Percentiles rank a stretch among this genome's conserved stretches.
Conservation (phyloP, 306 rosid species). For the Clitoria ternatea region DNA sequence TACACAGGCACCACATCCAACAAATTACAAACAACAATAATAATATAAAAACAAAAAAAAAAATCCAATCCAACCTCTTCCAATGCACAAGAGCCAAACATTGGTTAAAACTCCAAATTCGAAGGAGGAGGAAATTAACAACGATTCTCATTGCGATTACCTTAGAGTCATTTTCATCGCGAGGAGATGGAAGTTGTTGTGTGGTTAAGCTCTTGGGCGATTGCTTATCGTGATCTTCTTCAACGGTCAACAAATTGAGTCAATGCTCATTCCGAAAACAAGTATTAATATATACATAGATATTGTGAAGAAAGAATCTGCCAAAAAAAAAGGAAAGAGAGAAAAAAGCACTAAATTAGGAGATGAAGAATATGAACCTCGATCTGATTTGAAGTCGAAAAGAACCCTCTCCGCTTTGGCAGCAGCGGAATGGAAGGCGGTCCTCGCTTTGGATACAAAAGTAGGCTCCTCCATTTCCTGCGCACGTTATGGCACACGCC, state of each 20-base stretch:
- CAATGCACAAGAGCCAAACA: background rate
- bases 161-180: constrained; percentile 43
- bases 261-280: constrained; percentile 22
- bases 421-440: constrained; percentile 95
- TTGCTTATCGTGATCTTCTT: constrained; percentile 62
- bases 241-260: constrained; percentile 38
- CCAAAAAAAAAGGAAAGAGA: background rate
- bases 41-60: background rate
- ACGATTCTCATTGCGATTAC: constrained; percentile 22
- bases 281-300: background rate
- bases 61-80: background rate
- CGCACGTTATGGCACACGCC: constrained; percentile 20
- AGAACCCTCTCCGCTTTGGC: constrained; percentile 97
- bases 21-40: background rate
- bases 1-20: background rate
- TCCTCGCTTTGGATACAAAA: constrained; percentile 90
- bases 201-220: constrained; percentile 32
- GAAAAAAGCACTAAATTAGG: background rate
- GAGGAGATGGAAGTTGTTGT: constrained; percentile 29
- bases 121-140: background rate
- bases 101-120: background rate
- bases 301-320: background rate
- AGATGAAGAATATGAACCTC: constrained; percentile 56
- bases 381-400: constrained; percentile 80
- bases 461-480: constrained; percentile 75